Conservation (phyloP, 164 flowering plant species). For the Brasenia schreberi region DNA sequence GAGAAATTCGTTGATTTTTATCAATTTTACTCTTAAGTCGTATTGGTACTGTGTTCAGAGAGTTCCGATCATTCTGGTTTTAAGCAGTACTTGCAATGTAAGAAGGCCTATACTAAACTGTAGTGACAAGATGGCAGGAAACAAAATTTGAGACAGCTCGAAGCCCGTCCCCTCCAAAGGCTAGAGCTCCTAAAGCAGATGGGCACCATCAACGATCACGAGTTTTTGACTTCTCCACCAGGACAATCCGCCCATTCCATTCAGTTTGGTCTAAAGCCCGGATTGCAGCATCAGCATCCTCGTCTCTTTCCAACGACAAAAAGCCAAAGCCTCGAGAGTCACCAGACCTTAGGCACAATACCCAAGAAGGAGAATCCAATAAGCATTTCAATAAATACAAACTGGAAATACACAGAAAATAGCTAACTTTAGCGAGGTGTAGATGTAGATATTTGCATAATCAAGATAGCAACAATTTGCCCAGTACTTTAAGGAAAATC, state of each 20-base stretch:
- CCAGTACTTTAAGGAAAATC: too few species aligned
- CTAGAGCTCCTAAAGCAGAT: not conserved
- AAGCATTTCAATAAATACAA: too few species aligned
- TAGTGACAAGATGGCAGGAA: conserved; percentile 1
- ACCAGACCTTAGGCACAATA: conserved; percentile 19
- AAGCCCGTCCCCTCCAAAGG: not conserved
- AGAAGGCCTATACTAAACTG: conserved; percentile 4
- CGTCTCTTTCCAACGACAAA: conserved; percentile 28
- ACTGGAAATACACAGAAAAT: too few species aligned
- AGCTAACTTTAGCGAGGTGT: not conserved
- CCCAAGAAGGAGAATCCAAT: conserved; percentile 1
- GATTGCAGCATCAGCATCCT: conserved; percentile 33
- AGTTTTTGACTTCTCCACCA: conserved; percentile 32
- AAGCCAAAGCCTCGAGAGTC: conserved; percentile 38
- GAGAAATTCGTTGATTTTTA: too few species aligned
- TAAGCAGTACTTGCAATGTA: conserved; percentile 8
- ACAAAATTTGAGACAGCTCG: not conserved
- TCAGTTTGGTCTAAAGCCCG: conserved; percentile 27
- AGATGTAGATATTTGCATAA: too few species aligned
- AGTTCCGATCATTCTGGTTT: conserved; percentile 1
- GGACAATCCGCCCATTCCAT: conserved; percentile 33
- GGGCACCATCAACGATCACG: conserved; percentile 8
- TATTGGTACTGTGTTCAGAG: not conserved
- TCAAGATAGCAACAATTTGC: too few species aligned
- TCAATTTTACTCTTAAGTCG: not conserved